phyloP scores from a whole-genome alignment of 768 basidiomycete genomes.

The Mycena chlorophos region DNA sequence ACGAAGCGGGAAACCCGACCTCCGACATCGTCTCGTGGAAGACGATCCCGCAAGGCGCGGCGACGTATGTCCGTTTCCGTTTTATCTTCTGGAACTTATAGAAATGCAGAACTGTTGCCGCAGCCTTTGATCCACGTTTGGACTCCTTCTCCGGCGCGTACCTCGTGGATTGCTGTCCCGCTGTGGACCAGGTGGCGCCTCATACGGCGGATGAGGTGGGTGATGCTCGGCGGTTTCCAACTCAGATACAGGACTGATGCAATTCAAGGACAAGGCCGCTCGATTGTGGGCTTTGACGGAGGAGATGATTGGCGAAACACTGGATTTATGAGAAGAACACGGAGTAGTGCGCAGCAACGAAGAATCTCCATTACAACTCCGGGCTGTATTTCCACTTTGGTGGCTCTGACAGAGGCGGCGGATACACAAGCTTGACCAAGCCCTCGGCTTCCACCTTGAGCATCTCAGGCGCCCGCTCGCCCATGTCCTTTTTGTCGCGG shows the following conservation, averaged over 20 bases:
- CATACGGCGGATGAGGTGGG: conserved; percentile 2
- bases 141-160: conserved; percentile 2
- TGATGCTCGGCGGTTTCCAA: neutral
- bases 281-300: conserved; percentile 1
- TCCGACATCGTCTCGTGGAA: neutral
- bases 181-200: neutral
- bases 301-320: conserved; percentile 4
- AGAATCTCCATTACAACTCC: no score
- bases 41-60: conserved; percentile 9
- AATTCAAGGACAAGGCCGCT: neutral
- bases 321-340: conserved; percentile 1
- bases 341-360: no score
- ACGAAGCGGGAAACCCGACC: neutral
- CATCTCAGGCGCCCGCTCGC: no score
- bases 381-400: no score
- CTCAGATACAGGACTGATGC: neutral
- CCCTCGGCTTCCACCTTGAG: no score
- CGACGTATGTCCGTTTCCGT: neutral
- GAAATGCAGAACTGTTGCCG: neutral
- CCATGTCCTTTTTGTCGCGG: no score
- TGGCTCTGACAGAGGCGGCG: no score
- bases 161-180: neutral
- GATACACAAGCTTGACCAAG: no score
- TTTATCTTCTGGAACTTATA: neutral
- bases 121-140: neutral